phyloP scores from a whole-genome alignment of 495 filamentous ascomycete species.

The Cercophora newfieldiana region DNA sequence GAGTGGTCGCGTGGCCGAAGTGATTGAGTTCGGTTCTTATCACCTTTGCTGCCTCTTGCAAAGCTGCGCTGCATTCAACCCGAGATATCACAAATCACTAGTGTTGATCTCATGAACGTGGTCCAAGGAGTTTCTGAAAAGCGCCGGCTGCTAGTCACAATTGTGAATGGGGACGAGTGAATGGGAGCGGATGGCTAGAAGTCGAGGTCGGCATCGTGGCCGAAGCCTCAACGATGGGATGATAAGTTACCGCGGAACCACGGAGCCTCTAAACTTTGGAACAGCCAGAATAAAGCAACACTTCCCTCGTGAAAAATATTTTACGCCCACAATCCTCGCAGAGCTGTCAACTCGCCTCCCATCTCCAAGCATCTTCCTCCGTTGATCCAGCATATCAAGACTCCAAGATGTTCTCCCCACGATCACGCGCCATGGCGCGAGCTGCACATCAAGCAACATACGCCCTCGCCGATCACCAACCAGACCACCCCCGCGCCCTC shows the following conservation, averaged over 20 bases:
- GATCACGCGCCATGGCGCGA: background rate
- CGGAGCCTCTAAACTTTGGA: background rate
- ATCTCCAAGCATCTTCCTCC: background rate
- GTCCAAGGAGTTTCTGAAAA: background rate
- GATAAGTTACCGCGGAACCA: background rate
- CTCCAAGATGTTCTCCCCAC: background rate
- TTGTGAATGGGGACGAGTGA: background rate
- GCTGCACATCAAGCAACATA: background rate
- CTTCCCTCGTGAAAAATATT: background rate
- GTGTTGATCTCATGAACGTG: background rate
- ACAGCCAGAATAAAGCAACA: background rate
- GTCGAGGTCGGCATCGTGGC: background rate
- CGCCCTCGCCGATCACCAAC: background rate
- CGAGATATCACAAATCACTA: background rate
- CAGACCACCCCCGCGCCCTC: background rate
- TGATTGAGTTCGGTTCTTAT: too few relatives aligned
- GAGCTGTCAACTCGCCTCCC: background rate
- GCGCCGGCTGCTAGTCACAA: background rate
- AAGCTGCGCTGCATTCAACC: background rate
- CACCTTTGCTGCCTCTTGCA: background rate
- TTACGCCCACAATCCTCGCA: background rate
- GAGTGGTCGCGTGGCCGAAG: background rate
- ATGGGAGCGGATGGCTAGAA: background rate
- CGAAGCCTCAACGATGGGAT: background rate
- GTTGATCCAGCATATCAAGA: background rate